Evolutionary conservation across 306 rosid species (phyloP).

Genomic region (Gynostemma pentaphyllum): DNA sequence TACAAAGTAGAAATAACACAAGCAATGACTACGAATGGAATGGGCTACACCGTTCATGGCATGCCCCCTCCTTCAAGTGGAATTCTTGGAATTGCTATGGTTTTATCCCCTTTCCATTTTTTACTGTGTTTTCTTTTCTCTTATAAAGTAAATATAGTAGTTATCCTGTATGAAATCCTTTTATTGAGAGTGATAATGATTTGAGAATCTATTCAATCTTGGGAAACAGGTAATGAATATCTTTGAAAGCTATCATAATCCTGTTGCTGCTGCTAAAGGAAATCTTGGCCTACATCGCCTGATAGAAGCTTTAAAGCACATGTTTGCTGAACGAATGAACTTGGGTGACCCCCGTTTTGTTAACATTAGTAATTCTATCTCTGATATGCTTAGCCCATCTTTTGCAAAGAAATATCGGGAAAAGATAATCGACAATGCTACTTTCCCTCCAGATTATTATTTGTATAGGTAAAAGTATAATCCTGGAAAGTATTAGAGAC

Average conservation of each 20-base stretch:
- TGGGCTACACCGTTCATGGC: constrained; percentile 67
- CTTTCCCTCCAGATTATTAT: constrained; percentile 82
- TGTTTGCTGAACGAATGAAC: constrained; percentile 69
- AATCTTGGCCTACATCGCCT: constrained; percentile 68
- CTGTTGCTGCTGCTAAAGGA: constrained; percentile 54
- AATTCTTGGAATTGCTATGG: constrained; percentile 68
- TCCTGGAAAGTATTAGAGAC: background rate
- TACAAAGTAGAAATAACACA: constrained; percentile 55
- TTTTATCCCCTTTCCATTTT: constrained; percentile 14
- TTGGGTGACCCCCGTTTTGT: constrained; percentile 81
- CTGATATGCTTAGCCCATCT: constrained; percentile 60
- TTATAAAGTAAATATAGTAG: too few relatives aligned
- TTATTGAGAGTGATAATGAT: background rate
- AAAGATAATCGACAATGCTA: constrained; percentile 64
- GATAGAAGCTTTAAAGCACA: constrained; percentile 79
- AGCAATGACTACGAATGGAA: constrained; percentile 40
- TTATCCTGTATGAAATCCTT: background rate
- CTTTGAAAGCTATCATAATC: constrained; percentile 46
- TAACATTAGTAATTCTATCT: constrained; percentile 21
- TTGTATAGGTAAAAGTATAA: constrained; percentile 49
- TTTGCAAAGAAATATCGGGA: constrained; percentile 51
- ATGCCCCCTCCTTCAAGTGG: constrained; percentile 98
- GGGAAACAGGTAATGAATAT: constrained; percentile 57
- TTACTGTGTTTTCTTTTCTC: background rate
- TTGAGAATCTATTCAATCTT: background rate